Evolutionary conservation across 768 basidiomycete genomes (phyloP).

Genomic region (Mycena olivaceomarginata): DNA sequence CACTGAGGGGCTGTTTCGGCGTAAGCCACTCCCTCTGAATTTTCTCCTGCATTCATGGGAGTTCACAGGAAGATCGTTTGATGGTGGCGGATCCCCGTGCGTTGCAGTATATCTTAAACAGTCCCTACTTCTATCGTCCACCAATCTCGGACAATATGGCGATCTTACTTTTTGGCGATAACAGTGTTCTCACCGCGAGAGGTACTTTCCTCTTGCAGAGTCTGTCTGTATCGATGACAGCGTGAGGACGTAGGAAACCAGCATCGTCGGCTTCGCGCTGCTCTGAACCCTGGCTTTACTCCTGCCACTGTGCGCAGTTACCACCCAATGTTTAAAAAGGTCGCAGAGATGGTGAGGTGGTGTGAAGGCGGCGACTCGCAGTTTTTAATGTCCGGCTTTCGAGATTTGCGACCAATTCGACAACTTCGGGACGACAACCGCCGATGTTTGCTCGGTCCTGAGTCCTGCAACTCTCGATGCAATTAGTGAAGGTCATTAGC

Average conservation of each 20-base stretch:
- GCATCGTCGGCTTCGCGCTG: constrained; percentile 12
- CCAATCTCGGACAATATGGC: neutral
- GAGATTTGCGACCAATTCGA: constrained; percentile 18
- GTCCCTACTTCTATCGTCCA: neutral
- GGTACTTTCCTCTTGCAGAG: too few species aligned
- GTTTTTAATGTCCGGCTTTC: neutral
- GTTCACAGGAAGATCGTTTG: constrained; percentile 25
- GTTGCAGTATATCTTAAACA: constrained; percentile 25
- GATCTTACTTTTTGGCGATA: constrained; percentile 9
- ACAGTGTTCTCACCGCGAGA: neutral
- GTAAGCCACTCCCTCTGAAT: neutral
- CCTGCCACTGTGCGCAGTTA: constrained; percentile 7
- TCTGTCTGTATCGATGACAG: too few species aligned
- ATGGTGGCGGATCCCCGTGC: constrained; percentile 20
- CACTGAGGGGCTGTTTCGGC: constrained; percentile 29
- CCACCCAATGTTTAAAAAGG: neutral
- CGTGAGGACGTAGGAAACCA: neutral
- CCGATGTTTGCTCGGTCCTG: constrained; percentile 5
- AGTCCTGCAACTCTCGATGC: neutral
- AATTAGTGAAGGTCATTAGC: constrained; percentile 14
- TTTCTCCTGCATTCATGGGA: neutral
- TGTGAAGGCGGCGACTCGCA: neutral
- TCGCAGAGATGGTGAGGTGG: neutral
- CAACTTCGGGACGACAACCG: neutral
- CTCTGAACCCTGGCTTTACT: constrained; percentile 9